phyloP scores from a whole-genome alignment of 192 early-diverging fungal genomes.

The Umbelopsis sp. region DNA sequence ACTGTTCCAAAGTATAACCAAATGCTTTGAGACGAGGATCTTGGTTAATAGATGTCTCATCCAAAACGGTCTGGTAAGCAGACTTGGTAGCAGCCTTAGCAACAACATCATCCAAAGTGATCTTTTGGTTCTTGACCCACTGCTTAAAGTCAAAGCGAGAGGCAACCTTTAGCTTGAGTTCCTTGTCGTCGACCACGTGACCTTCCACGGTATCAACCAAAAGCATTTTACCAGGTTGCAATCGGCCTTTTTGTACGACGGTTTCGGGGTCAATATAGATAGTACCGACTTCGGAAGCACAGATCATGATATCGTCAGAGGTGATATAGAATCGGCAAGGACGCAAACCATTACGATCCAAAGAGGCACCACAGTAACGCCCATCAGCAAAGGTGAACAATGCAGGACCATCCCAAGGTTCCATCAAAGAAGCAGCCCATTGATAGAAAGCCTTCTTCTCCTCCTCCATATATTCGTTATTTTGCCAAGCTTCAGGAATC shows the following conservation, averaged over 20 bases:
- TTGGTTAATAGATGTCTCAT: slow-evolving; percentile 62
- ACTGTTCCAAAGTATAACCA: slow-evolving; percentile 91
- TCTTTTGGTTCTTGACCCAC: slow-evolving; percentile 87
- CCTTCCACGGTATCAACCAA: slow-evolving; percentile 94
- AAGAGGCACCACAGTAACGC: slow-evolving; percentile 94
- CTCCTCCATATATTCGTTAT: slow-evolving; percentile 79
- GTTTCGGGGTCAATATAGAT: slow-evolving; percentile 78
- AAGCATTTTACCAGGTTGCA: slow-evolving; percentile 96
- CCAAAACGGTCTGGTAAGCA: slow-evolving; percentile 47
- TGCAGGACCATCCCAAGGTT: slow-evolving; percentile 98
- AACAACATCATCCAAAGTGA: slow-evolving; percentile 67
- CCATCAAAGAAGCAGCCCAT: slow-evolving; percentile 98
- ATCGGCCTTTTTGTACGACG: slow-evolving; percentile 87
- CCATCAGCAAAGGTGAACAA: slow-evolving; percentile 98
- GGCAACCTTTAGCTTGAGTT: slow-evolving; percentile 81
- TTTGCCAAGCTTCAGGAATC: slow-evolving; percentile 99
- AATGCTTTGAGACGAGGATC: slow-evolving; percentile 85
- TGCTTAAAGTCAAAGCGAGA: slow-evolving; percentile 70
- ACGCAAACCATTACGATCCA: slow-evolving; percentile 96
- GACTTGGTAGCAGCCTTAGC: slow-evolving; percentile 36
- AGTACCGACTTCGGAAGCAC: slow-evolving; percentile 96
- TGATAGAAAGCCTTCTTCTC: slow-evolving; percentile 94
- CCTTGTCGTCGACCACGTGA: slow-evolving; percentile 86
- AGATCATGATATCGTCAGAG: slow-evolving; percentile 92
- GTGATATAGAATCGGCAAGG: slow-evolving; percentile 99